Base-by-base conservation (phyloP, 1,284 basidiomycete genomes). In the Phylloboletellus chloephorus region DNA sequence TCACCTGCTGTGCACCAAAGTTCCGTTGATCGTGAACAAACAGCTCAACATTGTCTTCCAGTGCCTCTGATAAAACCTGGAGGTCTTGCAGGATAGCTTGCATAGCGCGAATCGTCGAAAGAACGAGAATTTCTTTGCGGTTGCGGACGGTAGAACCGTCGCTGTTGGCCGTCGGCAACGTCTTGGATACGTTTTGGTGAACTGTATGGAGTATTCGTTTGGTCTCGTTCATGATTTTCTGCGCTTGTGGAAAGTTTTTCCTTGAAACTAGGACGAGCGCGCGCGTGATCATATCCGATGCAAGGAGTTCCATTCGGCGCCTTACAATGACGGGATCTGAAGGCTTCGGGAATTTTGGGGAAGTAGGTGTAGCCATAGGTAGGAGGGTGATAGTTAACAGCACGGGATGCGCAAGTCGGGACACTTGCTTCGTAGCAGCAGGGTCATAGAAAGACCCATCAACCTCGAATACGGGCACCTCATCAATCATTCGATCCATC, bases 391-490 rank as follows among this genome's bases (percentile, higher is more conserved):
- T 79, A 0, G 89, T 94, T 44, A 96, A 77, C 7, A 97, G 72
- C 13, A 93, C 82, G 0, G 93, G 92, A 60, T 91, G 83, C 2
- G 86, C 83, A 9, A 96, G 78, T 4, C 90, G 77, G 19, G 88
- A 83, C 6, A 93, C 79, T 43, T 83, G 79, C 64, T 91, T 89
- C 22, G 72, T 71, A 3, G 83, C 86, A 0, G 78, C 73, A 1
- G 93, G 92, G 61, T 96, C 93, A 58, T 82, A 89, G 74, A 91
- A 97, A 29, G 87, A 82, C 13, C 91, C 91, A 53, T 95, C 91
- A 17, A 95, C 86, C 58, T 94, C 89, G 38, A 91, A 78, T 9
- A 94, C 87, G 1, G 92, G 91, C 7, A 93, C 84, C 53, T 97
- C 92, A 58, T 96, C 92, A 36, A 92, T 90, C 80, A 93, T 84